Evolutionary conservation across 1,139 yeast species (phyloP).

Genomic region (Scheffersomyces titani): DNA sequence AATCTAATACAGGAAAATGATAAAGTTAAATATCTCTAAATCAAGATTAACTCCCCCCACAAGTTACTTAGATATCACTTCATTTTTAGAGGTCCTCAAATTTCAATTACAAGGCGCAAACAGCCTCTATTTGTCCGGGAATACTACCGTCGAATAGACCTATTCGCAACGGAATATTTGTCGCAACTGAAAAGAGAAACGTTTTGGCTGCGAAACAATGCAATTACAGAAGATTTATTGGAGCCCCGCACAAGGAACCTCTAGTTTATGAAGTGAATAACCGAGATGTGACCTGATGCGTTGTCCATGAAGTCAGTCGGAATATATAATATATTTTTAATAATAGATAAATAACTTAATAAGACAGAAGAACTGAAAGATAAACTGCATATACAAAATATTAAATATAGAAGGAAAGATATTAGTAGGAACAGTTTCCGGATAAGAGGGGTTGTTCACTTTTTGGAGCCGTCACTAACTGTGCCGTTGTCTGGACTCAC

Average conservation of each 20-base stretch:
- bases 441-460: slow-evolving; percentile 2
- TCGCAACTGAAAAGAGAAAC: no score
- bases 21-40: no score
- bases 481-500: slow-evolving; percentile 21
- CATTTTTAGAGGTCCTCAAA: not conserved
- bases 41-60: no score
- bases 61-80: not conserved
- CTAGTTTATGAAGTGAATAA: no score
- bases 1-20: no score
- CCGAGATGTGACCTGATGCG: no score
- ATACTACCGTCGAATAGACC: not conserved
- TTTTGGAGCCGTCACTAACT: slow-evolving; percentile 20
- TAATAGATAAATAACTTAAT: not conserved
- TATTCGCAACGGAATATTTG: not conserved
- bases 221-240: not conserved
- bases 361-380: not conserved
- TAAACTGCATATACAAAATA: not conserved
- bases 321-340: not conserved
- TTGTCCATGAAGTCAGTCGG: not conserved
- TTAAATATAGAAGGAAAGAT: not conserved
- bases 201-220: not conserved
- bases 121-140: not conserved
- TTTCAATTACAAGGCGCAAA: not conserved
- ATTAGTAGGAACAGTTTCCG: not conserved
- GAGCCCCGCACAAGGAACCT: no score